These are phyloP conservation scores for Plasmopara viticola DNA, from an alignment of 352 stramenopile genomes.

Conservation along the genomic window DNA sequence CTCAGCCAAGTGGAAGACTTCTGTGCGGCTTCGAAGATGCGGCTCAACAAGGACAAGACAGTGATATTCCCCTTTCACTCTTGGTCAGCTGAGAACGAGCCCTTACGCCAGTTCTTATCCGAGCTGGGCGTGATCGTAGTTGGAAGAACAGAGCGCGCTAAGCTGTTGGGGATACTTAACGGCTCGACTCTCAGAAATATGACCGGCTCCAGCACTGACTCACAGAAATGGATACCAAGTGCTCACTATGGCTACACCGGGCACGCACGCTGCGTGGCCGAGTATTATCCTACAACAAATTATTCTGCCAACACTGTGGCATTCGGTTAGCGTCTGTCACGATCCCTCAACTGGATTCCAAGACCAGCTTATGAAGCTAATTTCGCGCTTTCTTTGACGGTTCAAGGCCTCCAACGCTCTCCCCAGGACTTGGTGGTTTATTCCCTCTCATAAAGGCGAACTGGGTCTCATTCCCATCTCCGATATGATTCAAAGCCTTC, in stretches of 20 bases:
- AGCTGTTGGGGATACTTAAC: background rate
- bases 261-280: too few species aligned
- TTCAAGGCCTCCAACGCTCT: conserved; percentile 1
- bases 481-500: background rate
- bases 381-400: background rate
- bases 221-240: background rate
- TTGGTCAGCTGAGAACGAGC: too few species aligned
- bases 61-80: too few species aligned
- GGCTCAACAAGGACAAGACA: too few species aligned
- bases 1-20: too few species aligned
- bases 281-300: background rate
- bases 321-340: background rate
- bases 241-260: background rate
- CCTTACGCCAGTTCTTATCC: too few species aligned
- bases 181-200: background rate
- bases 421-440: background rate
- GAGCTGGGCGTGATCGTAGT: background rate
- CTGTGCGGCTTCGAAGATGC: too few species aligned
- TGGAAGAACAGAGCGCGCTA: background rate
- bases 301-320: background rate
- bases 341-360: background rate
- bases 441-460: background rate
- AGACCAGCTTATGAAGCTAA: background rate
- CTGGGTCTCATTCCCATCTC: background rate
- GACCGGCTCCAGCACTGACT: background rate